These are phyloP conservation scores for Rubia occidens DNA, from an alignment of 305 asterid species.

Conservation along the genomic window DNA sequence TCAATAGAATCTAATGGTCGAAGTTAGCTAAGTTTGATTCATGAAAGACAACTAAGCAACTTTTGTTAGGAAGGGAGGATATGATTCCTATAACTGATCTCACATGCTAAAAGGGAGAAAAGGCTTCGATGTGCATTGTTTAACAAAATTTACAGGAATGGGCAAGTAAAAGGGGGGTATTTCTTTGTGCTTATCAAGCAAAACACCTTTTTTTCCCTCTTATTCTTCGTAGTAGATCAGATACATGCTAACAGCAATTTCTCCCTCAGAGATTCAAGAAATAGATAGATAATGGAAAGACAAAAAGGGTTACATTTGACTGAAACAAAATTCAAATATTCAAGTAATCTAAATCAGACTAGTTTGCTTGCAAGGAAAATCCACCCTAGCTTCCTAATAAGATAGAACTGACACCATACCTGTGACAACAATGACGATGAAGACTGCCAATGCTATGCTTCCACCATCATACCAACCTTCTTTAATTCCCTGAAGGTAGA, in stretches of 20 bases:
- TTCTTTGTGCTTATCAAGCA: not conserved
- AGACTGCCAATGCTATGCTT: slow-evolving; percentile 85
- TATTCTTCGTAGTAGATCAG: not conserved
- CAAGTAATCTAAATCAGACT: not conserved
- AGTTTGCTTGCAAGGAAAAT: not conserved
- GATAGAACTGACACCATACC: slow-evolving; percentile 31
- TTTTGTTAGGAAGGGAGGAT: too few relatives aligned
- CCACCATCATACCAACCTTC: slow-evolving; percentile 99
- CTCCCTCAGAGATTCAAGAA: not conserved
- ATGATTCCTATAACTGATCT: too few relatives aligned
- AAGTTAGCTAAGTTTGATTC: too few relatives aligned
- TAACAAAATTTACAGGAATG: not conserved
- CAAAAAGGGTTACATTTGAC: not conserved
- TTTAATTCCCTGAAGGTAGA: slow-evolving; percentile 57
- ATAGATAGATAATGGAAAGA: not conserved
- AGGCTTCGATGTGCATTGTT: not conserved
- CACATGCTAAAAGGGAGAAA: too few relatives aligned
- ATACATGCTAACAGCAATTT: not conserved
- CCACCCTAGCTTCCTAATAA: not conserved
- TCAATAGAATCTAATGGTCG: too few relatives aligned
- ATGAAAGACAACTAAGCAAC: too few relatives aligned
- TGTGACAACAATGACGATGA: slow-evolving; percentile 75
- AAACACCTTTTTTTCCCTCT: not conserved
- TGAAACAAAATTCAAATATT: not conserved
- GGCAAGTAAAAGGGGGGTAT: not conserved